Percentiles rank a stretch among this genome's conserved stretches.
Evolutionary conservation across 2,329 filamentous ascomycete genomes (phyloP).

Genomic region (Fusarium redolens): DNA sequence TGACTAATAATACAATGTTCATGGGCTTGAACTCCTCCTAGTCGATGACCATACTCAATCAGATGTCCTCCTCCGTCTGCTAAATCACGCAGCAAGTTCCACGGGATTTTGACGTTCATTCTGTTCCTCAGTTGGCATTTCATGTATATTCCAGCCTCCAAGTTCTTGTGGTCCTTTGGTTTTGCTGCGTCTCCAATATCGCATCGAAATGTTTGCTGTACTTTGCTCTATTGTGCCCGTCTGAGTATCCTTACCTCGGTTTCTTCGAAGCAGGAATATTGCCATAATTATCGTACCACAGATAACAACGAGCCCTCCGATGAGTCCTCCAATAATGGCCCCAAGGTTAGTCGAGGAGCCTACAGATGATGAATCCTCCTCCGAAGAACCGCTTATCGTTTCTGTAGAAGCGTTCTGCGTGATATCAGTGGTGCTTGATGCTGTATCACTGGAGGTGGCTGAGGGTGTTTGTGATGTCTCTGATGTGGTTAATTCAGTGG

Average conservation of each 20-base stretch:
- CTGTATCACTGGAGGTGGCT: background rate
- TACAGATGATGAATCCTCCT: background rate
- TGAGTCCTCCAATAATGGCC: slow-evolving; percentile 51
- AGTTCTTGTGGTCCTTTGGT: background rate
- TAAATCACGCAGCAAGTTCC: slow-evolving; percentile 1
- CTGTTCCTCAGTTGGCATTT: background rate
- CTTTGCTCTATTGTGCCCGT: background rate
- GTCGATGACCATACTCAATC: background rate
- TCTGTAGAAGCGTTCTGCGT: background rate
- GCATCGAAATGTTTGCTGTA: background rate
- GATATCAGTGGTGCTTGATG: background rate
- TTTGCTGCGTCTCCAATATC: background rate
- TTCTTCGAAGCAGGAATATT: slow-evolving; percentile 19
- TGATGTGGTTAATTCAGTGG: slow-evolving; percentile 1
- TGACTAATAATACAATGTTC: no score
- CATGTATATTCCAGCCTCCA: background rate
- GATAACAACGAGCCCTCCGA: slow-evolving; percentile 52
- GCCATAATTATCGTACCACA: background rate
- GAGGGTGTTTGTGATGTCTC: background rate
- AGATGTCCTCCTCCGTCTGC: background rate
- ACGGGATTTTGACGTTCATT: background rate
- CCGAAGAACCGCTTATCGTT: background rate
- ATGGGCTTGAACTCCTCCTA: background rate
- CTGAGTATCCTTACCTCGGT: background rate
- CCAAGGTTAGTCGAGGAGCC: slow-evolving; percentile 41